Evolutionary conservation across 2,329 filamentous ascomycete genomes (phyloP).

Genomic region (Colletotrichum karsti): DNA sequence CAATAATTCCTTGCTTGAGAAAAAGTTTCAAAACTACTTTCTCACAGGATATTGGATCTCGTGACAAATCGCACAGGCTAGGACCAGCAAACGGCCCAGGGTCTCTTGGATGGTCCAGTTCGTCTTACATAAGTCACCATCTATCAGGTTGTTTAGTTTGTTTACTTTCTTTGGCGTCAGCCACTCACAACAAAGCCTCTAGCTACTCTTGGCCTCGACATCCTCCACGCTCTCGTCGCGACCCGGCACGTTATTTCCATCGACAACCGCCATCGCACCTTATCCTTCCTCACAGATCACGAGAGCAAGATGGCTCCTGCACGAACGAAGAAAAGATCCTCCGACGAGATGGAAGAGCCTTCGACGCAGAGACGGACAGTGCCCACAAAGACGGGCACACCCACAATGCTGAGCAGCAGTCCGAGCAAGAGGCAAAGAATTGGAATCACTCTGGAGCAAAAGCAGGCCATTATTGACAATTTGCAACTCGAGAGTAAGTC

Average conservation of each 20-base stretch:
- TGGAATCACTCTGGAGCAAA: conserved; percentile 75
- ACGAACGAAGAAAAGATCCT: conserved; percentile 45
- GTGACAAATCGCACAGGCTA: too few species aligned
- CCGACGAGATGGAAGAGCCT: conserved; percentile 33
- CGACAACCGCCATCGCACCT: not conserved
- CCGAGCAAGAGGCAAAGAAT: conserved; percentile 70
- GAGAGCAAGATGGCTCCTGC: conserved; percentile 55
- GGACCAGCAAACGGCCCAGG: too few species aligned
- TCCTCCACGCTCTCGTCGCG: conserved; percentile 16
- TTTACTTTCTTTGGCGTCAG: conserved; percentile 33
- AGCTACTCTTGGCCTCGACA: not conserved
- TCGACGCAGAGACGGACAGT: conserved; percentile 32
- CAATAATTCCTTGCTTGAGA: too few species aligned
- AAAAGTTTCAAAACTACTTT: too few species aligned
- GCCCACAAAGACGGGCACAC: conserved; percentile 43
- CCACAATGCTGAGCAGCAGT: conserved; percentile 57
- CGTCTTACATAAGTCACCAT: conserved; percentile 23
- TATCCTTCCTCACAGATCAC: conserved; percentile 36
- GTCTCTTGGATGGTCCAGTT: not conserved
- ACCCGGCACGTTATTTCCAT: not conserved
- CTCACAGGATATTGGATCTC: not conserved
- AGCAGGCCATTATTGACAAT: conserved; percentile 89
- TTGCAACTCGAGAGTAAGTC: conserved; percentile 84
- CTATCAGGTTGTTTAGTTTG: conserved; percentile 31
- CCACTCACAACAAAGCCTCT: conserved; percentile 29